Evolutionary conservation across 192 early-diverging fungal genomes (phyloP), one percentile per base, ranked within the genome.

Genomic region (Pilaira anomala): DNA sequence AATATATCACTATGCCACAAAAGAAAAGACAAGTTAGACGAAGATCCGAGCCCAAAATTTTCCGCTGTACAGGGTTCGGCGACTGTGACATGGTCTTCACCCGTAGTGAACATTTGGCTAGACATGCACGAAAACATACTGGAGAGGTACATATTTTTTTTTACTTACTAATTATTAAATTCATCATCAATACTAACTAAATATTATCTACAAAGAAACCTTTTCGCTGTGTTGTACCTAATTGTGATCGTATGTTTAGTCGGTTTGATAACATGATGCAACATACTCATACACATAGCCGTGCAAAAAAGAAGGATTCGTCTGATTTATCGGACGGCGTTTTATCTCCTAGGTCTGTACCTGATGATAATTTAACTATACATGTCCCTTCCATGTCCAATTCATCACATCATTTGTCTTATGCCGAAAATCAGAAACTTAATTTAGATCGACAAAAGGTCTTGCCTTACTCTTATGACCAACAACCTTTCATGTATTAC

Each of bases 231-330:
- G 73, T 90, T 11, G 79, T 86, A 12, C 78, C 85, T 40, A 78
- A 73, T 13, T 90, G 88, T 60, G 67, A 74, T 55, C 77, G 83
- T 40, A 77, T 79, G 66, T 90, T 90, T 51, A 86, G 84, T 75
- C 81, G 88, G 13, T 90, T 88, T 58, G 88, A 90, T 62, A 90
- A 90, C 59, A 90, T 90, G 88, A 87, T 90, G 76, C 88, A 90
- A 64, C 88, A 90, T 48, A 87, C 87, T 16, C 86, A 87, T 41
- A 90, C 86, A 44, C 88, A 90, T 24, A 41, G 49, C 33, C 33
- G 4, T 36, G 11, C 33, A 36, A 36, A 36, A 36, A 36, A 36
- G 33, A 36, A 36, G 4, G 33, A 6, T 36, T 36, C 33, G 6
- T 36, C 33, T 36, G 33, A 36, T 36, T 36, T 6, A 36, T 4